These are phyloP conservation scores for Linnemannia hyalina DNA, from an alignment of 192 early-diverging fungal species.

Conservation along the genomic window DNA sequence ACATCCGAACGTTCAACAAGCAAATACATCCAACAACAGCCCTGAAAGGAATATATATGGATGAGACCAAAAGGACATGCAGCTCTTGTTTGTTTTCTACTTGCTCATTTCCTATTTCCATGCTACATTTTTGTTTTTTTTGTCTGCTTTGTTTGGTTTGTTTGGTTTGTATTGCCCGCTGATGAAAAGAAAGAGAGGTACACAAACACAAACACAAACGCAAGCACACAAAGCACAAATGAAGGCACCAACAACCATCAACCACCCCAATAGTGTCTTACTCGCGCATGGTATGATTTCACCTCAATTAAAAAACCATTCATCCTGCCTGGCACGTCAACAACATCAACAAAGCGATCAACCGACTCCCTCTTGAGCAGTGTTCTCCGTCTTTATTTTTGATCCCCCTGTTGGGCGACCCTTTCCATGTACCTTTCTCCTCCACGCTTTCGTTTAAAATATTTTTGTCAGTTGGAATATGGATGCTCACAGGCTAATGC, in stretches of 20 bases:
- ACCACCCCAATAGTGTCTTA: background rate
- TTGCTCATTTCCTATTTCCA: background rate
- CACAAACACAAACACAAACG: background rate
- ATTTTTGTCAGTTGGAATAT: no score
- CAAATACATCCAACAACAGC: background rate
- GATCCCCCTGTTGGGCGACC: no score
- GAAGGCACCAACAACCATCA: background rate
- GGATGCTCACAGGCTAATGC: background rate
- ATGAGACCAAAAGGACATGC: background rate
- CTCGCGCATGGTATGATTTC: background rate
- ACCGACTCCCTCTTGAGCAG: no score
- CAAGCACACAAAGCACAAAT: background rate
- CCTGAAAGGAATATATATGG: background rate
- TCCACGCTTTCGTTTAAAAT: no score
- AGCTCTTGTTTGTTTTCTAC: slow-evolving; percentile 5
- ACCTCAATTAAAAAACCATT: background rate
- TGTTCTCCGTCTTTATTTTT: no score
- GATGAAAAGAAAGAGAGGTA: background rate
- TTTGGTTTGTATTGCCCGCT: no score
- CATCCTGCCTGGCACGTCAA: background rate
- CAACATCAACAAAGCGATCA: no score
- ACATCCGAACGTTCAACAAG: no score
- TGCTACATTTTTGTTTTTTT: background rate
- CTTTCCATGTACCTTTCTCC: no score
- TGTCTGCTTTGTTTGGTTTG: background rate